phyloP scores from a whole-genome alignment of 441 rosid genomes.

The Pelargonium australe region DNA sequence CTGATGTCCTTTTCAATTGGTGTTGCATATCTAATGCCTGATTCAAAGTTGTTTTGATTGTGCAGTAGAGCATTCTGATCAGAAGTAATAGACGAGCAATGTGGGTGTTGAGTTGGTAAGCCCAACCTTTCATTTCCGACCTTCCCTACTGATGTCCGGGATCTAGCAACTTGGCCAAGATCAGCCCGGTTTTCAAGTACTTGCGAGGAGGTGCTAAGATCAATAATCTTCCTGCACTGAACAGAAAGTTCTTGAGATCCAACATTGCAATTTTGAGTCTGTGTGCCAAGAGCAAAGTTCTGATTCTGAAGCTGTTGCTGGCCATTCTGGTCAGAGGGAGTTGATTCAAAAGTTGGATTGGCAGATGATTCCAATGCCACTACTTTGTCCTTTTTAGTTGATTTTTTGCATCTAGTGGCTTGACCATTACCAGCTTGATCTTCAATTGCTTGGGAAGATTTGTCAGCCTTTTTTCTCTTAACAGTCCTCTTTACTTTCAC shows the following conservation, averaged over 20 bases:
- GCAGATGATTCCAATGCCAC: constrained; percentile 15
- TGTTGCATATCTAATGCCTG: constrained; percentile 22
- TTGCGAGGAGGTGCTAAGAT: too few species aligned
- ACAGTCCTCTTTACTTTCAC: constrained; percentile 12
- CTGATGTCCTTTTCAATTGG: constrained; percentile 5
- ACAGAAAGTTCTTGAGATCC: too few species aligned
- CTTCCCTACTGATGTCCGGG: constrained; percentile 21
- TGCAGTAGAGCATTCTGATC: constrained; percentile 8
- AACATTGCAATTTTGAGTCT: constrained; percentile 30
- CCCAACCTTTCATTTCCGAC: constrained; percentile 16
- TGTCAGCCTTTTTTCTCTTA: constrained; percentile 16
- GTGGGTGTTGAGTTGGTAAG: neutral
- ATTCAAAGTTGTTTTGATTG: constrained; percentile 34
- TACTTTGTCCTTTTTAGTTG: constrained; percentile 20
- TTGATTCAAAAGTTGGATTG: constrained; percentile 21
- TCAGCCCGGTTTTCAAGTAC: constrained; percentile 5
- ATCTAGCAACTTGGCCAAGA: constrained; percentile 22
- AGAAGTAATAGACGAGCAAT: too few species aligned
- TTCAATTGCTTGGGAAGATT: constrained; percentile 17
- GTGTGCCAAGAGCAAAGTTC: neutral
- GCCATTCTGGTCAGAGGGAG: constrained; percentile 19
- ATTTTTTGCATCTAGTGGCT: constrained; percentile 19
- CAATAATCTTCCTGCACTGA: too few species aligned
- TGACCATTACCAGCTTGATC: constrained; percentile 21
- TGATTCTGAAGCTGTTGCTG: constrained; percentile 4